phyloP scores from a whole-genome alignment of 2,329 filamentous ascomycete genomes.

The Xylaria sp. region DNA sequence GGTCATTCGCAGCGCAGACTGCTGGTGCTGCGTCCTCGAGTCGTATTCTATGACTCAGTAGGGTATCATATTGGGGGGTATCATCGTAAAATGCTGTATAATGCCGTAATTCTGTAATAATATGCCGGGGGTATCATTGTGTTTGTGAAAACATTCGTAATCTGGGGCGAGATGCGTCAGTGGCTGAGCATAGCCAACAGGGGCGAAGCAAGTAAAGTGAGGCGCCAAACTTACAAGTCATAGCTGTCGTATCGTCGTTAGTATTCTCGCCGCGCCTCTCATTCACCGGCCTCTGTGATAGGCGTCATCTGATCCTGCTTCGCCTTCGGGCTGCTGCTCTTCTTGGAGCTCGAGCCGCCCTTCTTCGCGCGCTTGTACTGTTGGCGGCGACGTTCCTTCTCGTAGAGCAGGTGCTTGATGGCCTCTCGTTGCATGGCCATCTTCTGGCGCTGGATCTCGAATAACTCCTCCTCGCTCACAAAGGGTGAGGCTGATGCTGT shows the following conservation, averaged over 20 bases:
- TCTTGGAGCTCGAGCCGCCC: conserved; percentile 39
- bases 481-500: conserved; percentile 57
- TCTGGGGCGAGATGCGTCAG: conserved; percentile 22
- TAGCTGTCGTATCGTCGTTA: conserved; percentile 43
- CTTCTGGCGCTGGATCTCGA: conserved; percentile 63
- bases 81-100: conserved; percentile 34
- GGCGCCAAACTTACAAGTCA: conserved; percentile 45
- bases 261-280: conserved; percentile 41
- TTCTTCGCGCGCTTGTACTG: conserved; percentile 46
- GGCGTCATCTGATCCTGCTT: conserved; percentile 64
- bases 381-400: conserved; percentile 66
- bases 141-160: conserved; percentile 36
- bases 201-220: neutral
- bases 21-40: conserved; percentile 21
- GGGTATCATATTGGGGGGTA: conserved; percentile 37
- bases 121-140: conserved; percentile 37
- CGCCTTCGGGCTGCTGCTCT: conserved; percentile 55
- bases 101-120: conserved; percentile 22
- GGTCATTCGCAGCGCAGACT: conserved; percentile 18
- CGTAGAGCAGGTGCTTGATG: conserved; percentile 60
- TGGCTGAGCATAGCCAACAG: neutral
- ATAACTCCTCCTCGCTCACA: conserved; percentile 59
- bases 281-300: conserved; percentile 63
- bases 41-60: conserved; percentile 31
- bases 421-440: conserved; percentile 64